A percentile compares a stretch with the other conserved stretches of the same genome.
Evolutionary conservation across 176 grass and related monocot species (phyloP).

Genomic region (Zoysia japonica): DNA sequence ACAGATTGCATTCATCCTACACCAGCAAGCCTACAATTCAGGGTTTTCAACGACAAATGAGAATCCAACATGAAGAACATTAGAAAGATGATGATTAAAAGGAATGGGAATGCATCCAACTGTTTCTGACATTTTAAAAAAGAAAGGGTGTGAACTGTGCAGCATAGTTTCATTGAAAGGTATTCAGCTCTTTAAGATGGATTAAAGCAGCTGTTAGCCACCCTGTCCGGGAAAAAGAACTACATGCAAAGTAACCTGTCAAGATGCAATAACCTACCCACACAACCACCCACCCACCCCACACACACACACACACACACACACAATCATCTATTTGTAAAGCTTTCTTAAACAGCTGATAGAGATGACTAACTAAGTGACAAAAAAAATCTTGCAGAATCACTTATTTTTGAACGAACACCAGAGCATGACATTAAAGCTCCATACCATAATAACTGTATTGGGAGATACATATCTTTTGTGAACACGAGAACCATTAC

Average conservation of each 20-base stretch:
- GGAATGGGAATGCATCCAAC: background rate
- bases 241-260: background rate
- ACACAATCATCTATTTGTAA: background rate
- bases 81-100: slow-evolving; percentile 18
- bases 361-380: background rate
- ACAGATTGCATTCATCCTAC: slow-evolving; percentile 69
- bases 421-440: background rate
- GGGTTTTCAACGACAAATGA: slow-evolving; percentile 34
- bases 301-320: no score
- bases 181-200: background rate
- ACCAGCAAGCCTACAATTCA: slow-evolving; percentile 81
- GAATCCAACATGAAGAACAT: slow-evolving; percentile 30
- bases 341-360: background rate
- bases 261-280: background rate
- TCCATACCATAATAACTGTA: slow-evolving; percentile 80
- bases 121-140: background rate
- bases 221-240: slow-evolving; percentile 2
- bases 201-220: slow-evolving; percentile 17
- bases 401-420: background rate
- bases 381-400: background rate
- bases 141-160: background rate
- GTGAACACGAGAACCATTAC: slow-evolving; percentile 76
- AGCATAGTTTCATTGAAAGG: background rate
- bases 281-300: no score
- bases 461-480: slow-evolving; percentile 79